Evolutionary conservation across 2,329 filamentous ascomycete genomes (phyloP).

Genomic region (Fusarium siculi): DNA sequence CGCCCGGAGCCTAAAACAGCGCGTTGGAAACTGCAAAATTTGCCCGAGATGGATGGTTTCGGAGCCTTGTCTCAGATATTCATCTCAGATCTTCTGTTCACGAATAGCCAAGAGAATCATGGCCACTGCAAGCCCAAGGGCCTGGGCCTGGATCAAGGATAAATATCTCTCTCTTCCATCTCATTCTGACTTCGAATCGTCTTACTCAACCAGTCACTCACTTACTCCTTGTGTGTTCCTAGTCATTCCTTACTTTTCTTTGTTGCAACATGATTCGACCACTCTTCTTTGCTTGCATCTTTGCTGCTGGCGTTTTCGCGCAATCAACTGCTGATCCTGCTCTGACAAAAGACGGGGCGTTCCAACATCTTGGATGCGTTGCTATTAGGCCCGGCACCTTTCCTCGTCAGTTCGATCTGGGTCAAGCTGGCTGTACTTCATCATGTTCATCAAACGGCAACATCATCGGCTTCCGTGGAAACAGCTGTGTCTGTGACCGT

Average conservation of each 20-base stretch:
- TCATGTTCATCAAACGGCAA: constrained; percentile 36
- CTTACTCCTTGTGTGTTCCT: constrained; percentile 18
- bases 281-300: constrained; percentile 14
- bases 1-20: neutral
- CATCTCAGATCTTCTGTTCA: neutral
- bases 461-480: constrained; percentile 28
- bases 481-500: constrained; percentile 32
- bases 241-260: constrained; percentile 33
- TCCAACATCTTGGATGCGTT: constrained; percentile 28
- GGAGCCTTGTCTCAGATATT: constrained; percentile 3
- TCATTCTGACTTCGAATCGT: neutral
- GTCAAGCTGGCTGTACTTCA: constrained; percentile 9
- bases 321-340: constrained; percentile 27
- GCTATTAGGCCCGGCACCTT: constrained; percentile 27
- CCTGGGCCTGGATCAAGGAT: neutral
- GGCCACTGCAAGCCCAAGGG: neutral
- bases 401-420: constrained; percentile 21
- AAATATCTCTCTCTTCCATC: constrained; percentile 11
- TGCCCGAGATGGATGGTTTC: constrained; percentile 10
- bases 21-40: neutral
- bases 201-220: constrained; percentile 7
- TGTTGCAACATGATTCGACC: constrained; percentile 16
- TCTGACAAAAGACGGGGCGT: constrained; percentile 8
- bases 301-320: constrained; percentile 15
- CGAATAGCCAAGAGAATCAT: neutral